Evolutionary conservation across 345 rosid genomes (phyloP).

Genomic region (Gossypium raimondii): DNA sequence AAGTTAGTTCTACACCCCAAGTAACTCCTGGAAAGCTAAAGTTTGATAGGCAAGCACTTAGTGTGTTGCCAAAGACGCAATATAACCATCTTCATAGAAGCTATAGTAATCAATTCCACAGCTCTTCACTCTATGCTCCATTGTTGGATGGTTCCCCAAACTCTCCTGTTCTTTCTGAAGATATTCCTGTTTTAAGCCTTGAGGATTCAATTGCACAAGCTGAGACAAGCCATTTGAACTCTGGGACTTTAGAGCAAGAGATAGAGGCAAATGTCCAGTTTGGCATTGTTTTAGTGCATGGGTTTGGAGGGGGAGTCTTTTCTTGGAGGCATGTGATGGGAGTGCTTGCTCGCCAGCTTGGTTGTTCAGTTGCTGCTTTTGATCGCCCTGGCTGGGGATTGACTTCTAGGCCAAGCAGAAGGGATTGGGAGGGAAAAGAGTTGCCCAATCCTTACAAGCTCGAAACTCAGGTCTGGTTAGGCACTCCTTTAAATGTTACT

Average conservation of each 20-base stretch:
- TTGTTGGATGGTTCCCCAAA: constrained; percentile 60
- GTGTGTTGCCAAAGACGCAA: constrained; percentile 44
- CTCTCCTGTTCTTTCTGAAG: constrained; percentile 53
- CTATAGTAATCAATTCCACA: constrained; percentile 65
- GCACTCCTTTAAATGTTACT: constrained; percentile 4
- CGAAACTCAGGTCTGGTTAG: constrained; percentile 59
- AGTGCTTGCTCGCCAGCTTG: constrained; percentile 58
- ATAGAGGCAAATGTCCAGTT: constrained; percentile 42
- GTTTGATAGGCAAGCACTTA: constrained; percentile 52
- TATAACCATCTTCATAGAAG: constrained; percentile 60
- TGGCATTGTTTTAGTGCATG: constrained; percentile 84
- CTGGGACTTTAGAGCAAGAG: constrained; percentile 36
- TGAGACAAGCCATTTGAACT: constrained; percentile 28
- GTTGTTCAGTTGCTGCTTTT: constrained; percentile 81
- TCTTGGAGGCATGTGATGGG: constrained; percentile 98
- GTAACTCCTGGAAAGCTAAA: constrained; percentile 51
- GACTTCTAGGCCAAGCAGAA: constrained; percentile 63
- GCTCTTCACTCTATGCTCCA: constrained; percentile 72
- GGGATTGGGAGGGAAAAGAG: constrained; percentile 77
- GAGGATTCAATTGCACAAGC: constrained; percentile 41
- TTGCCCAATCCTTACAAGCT: constrained; percentile 79
- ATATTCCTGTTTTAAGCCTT: constrained; percentile 45
- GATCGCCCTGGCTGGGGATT: constrained; percentile 99
- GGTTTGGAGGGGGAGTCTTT: constrained; percentile 97
- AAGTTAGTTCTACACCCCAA: constrained; percentile 39